phyloP scores from a whole-genome alignment of 139 green algal genomes.

The Volvox reticuliferus region DNA sequence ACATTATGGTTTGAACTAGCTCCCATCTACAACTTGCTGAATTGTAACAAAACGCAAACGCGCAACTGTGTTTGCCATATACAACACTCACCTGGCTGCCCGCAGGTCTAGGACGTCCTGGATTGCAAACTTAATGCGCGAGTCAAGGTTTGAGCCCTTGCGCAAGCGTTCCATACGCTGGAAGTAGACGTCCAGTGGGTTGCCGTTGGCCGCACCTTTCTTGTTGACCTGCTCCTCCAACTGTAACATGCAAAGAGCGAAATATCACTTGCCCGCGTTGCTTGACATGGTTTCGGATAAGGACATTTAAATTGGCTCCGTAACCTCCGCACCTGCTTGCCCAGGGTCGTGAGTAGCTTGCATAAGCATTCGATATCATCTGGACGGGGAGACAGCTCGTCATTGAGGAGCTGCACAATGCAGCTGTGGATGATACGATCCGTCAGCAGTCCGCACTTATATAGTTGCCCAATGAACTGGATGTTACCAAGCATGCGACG shows the following conservation, averaged over 20 bases:
- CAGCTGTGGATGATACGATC: constrained; percentile 97
- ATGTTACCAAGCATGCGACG: constrained; percentile 97
- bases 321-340: constrained; percentile 64
- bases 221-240: constrained; percentile 47
- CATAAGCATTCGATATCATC: constrained; percentile 98
- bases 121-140: constrained; percentile 89
- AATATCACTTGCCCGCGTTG: too few species aligned
- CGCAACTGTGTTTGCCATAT: too few species aligned
- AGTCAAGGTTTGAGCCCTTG: constrained; percentile 70
- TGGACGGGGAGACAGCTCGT: constrained; percentile 47
- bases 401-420: constrained; percentile 63
- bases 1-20: too few species aligned
- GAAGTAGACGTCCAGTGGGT: constrained; percentile 91
- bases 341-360: constrained; percentile 94
- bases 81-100: constrained; percentile 6
- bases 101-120: constrained; percentile 82
- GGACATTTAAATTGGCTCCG: too few species aligned
- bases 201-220: constrained; percentile 7
- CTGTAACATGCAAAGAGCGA: neutral
- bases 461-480: constrained; percentile 91
- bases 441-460: constrained; percentile 87
- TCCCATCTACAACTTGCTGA: too few species aligned
- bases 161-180: constrained; percentile 76
- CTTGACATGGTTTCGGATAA: too few species aligned
- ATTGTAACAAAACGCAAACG: too few species aligned